phyloP scores from a whole-genome alignment of 2,329 filamentous ascomycete species.

The Moelleriella libera region DNA sequence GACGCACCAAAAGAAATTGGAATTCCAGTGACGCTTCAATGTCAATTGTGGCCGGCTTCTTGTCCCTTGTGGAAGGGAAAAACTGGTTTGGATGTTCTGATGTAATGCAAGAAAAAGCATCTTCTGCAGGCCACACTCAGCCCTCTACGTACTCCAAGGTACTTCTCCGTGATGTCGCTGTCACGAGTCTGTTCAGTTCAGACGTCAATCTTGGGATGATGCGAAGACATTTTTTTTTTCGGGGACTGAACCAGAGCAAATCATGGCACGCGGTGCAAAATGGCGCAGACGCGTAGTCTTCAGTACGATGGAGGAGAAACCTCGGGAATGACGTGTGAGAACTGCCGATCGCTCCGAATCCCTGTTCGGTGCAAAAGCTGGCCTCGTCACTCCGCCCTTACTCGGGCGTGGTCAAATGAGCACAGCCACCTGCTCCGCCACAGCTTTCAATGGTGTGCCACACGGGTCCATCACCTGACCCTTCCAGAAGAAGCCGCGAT shows the following conservation, averaged over 20 bases:
- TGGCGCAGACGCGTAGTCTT: neutral
- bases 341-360: constrained; percentile 3
- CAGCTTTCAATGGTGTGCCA: constrained; percentile 8
- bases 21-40: too few relatives aligned
- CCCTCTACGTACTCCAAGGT: too few relatives aligned
- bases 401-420: neutral
- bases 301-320: neutral
- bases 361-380: constrained; percentile 6
- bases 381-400: neutral
- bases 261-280: neutral
- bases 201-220: too few relatives aligned
- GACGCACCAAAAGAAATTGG: too few relatives aligned
- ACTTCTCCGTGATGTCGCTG: too few relatives aligned
- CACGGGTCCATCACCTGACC: constrained; percentile 11
- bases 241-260: neutral
- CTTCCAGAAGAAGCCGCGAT: neutral
- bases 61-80: too few relatives aligned
- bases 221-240: too few relatives aligned
- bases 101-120: too few relatives aligned
- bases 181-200: too few relatives aligned
- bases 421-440: constrained; percentile 15
- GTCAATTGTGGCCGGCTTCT: too few relatives aligned
- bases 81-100: too few relatives aligned
- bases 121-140: too few relatives aligned
- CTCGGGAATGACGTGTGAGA: neutral